phyloP scores from a whole-genome alignment of 805 yeast genomes.

The Metschnikowia chrysomelidarum region DNA sequence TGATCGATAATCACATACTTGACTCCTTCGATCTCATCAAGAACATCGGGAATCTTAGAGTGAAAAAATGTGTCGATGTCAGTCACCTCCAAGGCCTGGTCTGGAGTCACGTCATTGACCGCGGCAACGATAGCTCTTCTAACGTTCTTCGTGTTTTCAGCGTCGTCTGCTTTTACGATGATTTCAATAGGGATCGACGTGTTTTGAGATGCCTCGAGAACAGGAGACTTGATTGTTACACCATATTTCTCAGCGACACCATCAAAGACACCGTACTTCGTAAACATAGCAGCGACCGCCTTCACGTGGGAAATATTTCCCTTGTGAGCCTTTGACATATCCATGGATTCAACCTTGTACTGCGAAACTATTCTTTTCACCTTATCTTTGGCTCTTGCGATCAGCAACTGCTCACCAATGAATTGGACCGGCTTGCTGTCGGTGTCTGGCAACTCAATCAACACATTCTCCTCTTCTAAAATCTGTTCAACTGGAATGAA shows the following conservation, averaged over 20 bases:
- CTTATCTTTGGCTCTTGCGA: conserved; percentile 58
- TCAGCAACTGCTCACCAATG: conserved; percentile 56
- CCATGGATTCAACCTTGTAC: conserved; percentile 64
- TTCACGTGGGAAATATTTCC: conserved; percentile 75
- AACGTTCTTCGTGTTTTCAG: conserved; percentile 53
- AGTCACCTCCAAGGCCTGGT: conserved; percentile 50
- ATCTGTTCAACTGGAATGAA: conserved; percentile 59
- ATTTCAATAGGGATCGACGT: conserved; percentile 59
- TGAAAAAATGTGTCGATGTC: conserved; percentile 69
- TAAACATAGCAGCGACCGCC: conserved; percentile 66
- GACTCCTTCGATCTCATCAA: conserved; percentile 44
- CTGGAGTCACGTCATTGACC: conserved; percentile 74
- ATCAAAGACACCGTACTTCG: conserved; percentile 47
- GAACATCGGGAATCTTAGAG: conserved; percentile 41
- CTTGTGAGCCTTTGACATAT: conserved; percentile 87
- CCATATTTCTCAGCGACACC: conserved; percentile 38
- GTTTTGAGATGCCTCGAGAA: conserved; percentile 37
- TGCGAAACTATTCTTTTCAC: conserved; percentile 62
- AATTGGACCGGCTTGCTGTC: conserved; percentile 54
- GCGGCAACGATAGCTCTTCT: conserved; percentile 69
- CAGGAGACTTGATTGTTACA: conserved; percentile 40
- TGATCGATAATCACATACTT: conserved; percentile 58
- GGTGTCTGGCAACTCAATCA: conserved; percentile 53
- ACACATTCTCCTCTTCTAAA: conserved; percentile 52
- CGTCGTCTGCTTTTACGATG: conserved; percentile 46